Conservation (phyloP, 805 yeast genomes). For the Kuraishia hungarica region DNA sequence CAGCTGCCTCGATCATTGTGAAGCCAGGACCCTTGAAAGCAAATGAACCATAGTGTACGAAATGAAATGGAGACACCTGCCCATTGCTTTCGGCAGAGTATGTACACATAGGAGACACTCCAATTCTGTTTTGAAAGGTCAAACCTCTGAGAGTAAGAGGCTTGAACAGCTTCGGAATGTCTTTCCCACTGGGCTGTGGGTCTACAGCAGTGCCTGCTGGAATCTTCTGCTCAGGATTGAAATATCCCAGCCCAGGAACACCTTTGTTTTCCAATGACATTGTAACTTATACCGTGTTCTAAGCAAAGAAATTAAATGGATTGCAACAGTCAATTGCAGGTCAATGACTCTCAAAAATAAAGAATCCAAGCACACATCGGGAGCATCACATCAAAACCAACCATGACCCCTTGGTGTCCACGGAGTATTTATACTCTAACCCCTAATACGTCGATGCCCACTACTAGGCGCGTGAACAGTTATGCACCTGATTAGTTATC, state of each 20-base stretch:
- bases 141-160: slow-evolving; percentile 33
- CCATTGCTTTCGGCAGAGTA: slow-evolving; percentile 34
- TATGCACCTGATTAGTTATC: background rate
- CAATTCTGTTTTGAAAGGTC: slow-evolving; percentile 39
- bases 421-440: no score
- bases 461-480: background rate
- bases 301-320: no score
- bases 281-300: background rate
- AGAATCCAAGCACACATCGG: no score
- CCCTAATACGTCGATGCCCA: no score
- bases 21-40: slow-evolving; percentile 42
- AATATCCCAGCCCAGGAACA: slow-evolving; percentile 11
- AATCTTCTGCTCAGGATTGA: slow-evolving; percentile 23
- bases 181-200: slow-evolving; percentile 8
- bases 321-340: background rate
- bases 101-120: slow-evolving; percentile 50
- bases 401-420: no score
- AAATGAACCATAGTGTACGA: slow-evolving; percentile 38
- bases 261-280: background rate
- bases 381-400: no score
- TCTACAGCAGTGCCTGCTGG: slow-evolving; percentile 25
- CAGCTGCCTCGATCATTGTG: slow-evolving; percentile 34
- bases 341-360: no score
- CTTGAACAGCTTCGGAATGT: slow-evolving; percentile 30
- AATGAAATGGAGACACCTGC: slow-evolving; percentile 36